Conservation (phyloP, 2,329 filamentous ascomycete genomes). For the Xylariomycetidae sp. region DNA sequence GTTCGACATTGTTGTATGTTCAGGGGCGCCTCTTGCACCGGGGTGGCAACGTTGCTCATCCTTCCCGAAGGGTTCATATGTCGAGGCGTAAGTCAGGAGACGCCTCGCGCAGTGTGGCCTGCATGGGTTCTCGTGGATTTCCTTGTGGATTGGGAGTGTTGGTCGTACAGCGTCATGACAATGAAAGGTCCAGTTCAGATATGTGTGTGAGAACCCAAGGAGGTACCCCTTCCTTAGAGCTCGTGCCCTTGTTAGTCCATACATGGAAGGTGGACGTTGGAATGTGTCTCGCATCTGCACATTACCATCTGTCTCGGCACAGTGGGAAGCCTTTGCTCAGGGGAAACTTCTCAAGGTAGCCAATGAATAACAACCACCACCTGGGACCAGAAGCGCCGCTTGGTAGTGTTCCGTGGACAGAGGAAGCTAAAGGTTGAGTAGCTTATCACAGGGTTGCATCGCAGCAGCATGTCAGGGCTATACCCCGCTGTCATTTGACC, state of each 20-base stretch:
- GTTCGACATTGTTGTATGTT: too few species aligned
- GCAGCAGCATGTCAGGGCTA: slow-evolving; percentile 17
- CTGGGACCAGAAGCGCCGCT: slow-evolving; percentile 10
- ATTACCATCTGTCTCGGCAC: slow-evolving; percentile 16
- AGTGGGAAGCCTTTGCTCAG: slow-evolving; percentile 17
- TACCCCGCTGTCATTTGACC: slow-evolving; percentile 26
- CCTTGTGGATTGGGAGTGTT: slow-evolving; percentile 1
- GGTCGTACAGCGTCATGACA: neutral
- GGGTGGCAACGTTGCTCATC: too few species aligned
- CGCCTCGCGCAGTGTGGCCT: slow-evolving; percentile 6
- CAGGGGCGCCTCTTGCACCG: too few species aligned
- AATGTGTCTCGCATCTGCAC: slow-evolving; percentile 18
- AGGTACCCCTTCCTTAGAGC: slow-evolving; percentile 10
- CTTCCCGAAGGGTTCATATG: too few species aligned
- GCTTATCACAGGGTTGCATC: slow-evolving; percentile 19
- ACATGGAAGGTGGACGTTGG: slow-evolving; percentile 22
- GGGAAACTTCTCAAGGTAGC: slow-evolving; percentile 15
- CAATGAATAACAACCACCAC: slow-evolving; percentile 15
- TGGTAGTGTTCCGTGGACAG: slow-evolving; percentile 10
- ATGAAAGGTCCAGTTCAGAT: slow-evolving; percentile 12
- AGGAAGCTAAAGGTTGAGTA: slow-evolving; percentile 2
- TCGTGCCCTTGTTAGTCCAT: slow-evolving; percentile 20
- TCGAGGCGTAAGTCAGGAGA: neutral
- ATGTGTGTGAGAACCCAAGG: slow-evolving; percentile 7
- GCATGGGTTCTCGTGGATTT: slow-evolving; percentile 13